Base-by-base conservation (phyloP, 2,329 filamentous ascomycete genomes). In the Sporothrix phasma region DNA sequence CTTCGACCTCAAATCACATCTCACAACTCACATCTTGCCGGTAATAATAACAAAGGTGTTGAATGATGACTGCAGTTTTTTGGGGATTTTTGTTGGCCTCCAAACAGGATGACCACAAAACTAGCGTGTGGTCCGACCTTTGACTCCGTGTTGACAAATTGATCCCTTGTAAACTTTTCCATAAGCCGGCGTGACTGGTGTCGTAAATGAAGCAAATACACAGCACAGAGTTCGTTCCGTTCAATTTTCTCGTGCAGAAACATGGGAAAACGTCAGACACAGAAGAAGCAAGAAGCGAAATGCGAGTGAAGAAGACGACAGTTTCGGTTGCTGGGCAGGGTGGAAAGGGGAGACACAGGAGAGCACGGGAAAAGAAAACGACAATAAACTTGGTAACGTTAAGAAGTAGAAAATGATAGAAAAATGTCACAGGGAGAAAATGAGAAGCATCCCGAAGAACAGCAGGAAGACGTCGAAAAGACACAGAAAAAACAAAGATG, bases 91-190 rank as follows among this genome's bases (percentile, higher is more conserved):
- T 58, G 54, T 22, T 43, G 37, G 54, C 54, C 37, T 56, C 54
- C 54, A 11, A 11, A 43, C 7, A n/a, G 54, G 29, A 47, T 22
- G 22, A 47, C 51, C 31, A 24, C 51, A 56, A 39, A 15, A 56
- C 24, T 56, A 39, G 39, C 22, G 31, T 22, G 53, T 59, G 61
- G 66, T 60, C 58, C 59, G 62, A 66, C 66, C 66, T 64, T 63
- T 62, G 66, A 67, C 66, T 66, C 67, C 67, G 60, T 68, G 62
- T 64, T 67, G 64, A 66, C 62, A 68, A 63, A 66, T 68, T 65
- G n/a, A n/a, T n/a, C 54, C 54, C 63, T 62, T 64, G 58, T 26
- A 65, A 64, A 66, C 64, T 64, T 66, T 67, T 64, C 63, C 67
- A 65, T 65, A 63, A 63, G 60, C 66, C 67, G 59, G 66, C 60